Base-by-base conservation (phyloP, 495 filamentous ascomycete genomes). In the Pseudomonodictys pantanalensis region DNA sequence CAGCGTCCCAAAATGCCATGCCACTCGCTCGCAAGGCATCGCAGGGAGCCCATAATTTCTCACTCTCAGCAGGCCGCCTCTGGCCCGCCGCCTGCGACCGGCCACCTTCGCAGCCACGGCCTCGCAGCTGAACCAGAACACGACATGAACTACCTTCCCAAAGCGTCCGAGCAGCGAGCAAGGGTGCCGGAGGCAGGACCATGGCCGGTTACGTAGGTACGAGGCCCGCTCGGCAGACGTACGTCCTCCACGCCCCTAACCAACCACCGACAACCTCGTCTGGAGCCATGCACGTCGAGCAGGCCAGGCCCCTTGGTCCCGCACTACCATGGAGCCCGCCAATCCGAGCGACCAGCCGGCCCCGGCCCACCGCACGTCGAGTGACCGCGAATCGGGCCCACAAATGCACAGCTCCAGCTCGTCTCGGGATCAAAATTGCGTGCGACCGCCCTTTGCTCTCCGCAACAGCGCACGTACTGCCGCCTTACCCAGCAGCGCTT, bases 401-500 rank as follows among this genome's bases (percentile, higher is more conserved):
- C 60, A 33, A 38, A 42, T 53, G 38, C 60, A 63, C 60, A 57
- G 35, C 32, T 17, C 28, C 20, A 39, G 28, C 48, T 41, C 23
- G 52, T 58, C 54, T 58, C 52, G 46, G 35, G 60, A 63, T 58
- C 52, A 63, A 58, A 63, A 53, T 58, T 58, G 53, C 26, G 52
- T 58, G 60, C 53, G 60, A 32, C 24, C 38, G 5, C 26, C 48
- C 1, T 20, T 44, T 22, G 35, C 47, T 32, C 52, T 44, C 33
- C 44, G 22, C 28, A 38, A 49, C 44, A 50, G 15, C 12, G 49
- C 52, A 45, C 30, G 57, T 44, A 39, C 41, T 26, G 12, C 24
- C 58, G 50, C 30, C 58, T 53, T 59, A 51, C 56, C 56, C 58
- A 66, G 60, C 67, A 67, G 57, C 51, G 41, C 47, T 26, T 30